phyloP scores from a whole-genome alignment of 257 asterid species.

The Schizonepeta tenuifolia region DNA sequence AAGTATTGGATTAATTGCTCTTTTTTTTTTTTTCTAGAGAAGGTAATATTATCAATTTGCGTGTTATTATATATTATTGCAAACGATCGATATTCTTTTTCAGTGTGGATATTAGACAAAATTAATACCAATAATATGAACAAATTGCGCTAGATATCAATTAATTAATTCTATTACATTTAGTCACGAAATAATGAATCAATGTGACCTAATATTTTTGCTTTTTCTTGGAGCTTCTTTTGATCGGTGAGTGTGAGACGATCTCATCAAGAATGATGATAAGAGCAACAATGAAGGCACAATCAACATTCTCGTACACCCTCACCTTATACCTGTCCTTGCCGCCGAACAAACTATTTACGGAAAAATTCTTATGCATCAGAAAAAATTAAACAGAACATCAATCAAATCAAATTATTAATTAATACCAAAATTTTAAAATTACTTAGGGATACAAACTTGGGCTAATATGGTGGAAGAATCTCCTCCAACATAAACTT shows the following conservation, averaged over 20 bases:
- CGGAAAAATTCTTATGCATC: conserved; percentile 60
- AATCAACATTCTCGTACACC: conserved; percentile 65
- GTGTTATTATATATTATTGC: too few species aligned
- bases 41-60: too few species aligned
- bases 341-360: conserved; percentile 49
- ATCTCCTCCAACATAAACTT: conserved; percentile 42
- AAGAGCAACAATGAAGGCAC: conserved; percentile 70
- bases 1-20: too few species aligned
- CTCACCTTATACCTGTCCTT: conserved; percentile 58
- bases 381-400: conserved; percentile 16
- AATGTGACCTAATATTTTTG: background rate
- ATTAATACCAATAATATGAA: too few species aligned
- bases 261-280: conserved; percentile 67
- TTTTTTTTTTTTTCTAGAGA: too few species aligned
- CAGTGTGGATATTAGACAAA: too few species aligned
- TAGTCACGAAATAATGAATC: too few species aligned
- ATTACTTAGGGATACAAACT: conserved; percentile 23
- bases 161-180: too few species aligned
- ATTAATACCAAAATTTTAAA: background rate
- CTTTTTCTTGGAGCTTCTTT: conserved; percentile 1
- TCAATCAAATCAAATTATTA: background rate
- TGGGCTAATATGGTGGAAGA: conserved; percentile 46
- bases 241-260: background rate
- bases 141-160: too few species aligned
- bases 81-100: too few species aligned